Conservation (phyloP, 2,329 filamentous ascomycete genomes). For the Plectosphaerella plurivora region DNA sequence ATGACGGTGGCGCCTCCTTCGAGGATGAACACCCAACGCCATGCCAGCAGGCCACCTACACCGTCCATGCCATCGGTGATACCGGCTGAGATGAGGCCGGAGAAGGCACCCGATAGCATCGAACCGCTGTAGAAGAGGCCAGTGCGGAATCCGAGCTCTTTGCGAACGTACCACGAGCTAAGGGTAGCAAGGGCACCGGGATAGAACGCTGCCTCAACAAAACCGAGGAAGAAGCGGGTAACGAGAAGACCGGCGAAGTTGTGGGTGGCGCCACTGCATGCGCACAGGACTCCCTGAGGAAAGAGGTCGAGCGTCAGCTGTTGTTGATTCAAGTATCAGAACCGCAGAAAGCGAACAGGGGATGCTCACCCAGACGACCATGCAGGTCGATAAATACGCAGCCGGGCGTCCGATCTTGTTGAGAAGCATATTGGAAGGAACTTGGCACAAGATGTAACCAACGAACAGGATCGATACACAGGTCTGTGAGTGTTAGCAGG, state of each 20-base stretch:
- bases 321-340: not conserved
- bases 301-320: too few species aligned
- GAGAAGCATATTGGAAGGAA: slow-evolving; percentile 19
- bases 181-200: not conserved
- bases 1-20: slow-evolving; percentile 56
- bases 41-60: slow-evolving; percentile 21
- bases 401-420: slow-evolving; percentile 24
- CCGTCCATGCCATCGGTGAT: slow-evolving; percentile 12
- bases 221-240: slow-evolving; percentile 9
- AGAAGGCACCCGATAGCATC: slow-evolving; percentile 16
- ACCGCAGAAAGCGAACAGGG: too few species aligned
- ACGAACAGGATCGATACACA: slow-evolving; percentile 10
- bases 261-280: slow-evolving; percentile 7
- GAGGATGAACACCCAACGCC: slow-evolving; percentile 67
- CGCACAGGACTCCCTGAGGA: slow-evolving; percentile 8
- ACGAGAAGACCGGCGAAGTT: slow-evolving; percentile 6
- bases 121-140: slow-evolving; percentile 11
- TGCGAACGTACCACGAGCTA: slow-evolving; percentile 9
- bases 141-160: slow-evolving; percentile 8
- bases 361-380: slow-evolving; percentile 8
- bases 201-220: slow-evolving; percentile 10
- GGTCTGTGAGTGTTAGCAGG: not conserved
- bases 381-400: slow-evolving; percentile 31
- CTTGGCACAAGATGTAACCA: slow-evolving; percentile 17
- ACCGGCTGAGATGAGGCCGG: slow-evolving; percentile 13